phyloP scores from a whole-genome alignment of 352 stramenopile genomes.

The Globisporangium cylindrosporum region DNA sequence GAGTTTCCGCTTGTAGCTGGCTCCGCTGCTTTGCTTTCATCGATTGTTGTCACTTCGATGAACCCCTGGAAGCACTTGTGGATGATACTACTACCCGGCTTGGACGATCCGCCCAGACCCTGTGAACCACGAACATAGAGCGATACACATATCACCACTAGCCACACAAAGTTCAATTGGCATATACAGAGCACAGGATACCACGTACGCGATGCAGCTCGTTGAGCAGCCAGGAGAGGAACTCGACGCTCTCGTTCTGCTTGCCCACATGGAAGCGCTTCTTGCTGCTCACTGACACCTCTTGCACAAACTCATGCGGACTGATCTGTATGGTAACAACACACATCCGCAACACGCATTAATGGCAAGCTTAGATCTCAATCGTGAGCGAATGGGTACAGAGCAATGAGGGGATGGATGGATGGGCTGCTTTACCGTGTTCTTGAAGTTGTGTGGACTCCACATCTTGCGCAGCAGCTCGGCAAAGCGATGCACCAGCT shows the following conservation, averaged over 20 bases:
- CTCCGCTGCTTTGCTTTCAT: conserved; percentile 42
- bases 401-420: background rate
- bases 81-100: conserved; percentile 90
- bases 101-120: conserved; percentile 81
- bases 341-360: background rate
- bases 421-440: conserved; percentile 60
- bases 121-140: conserved; percentile 16
- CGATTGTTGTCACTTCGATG: conserved; percentile 90
- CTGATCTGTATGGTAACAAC: conserved; percentile 53
- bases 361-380: background rate
- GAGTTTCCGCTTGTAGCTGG: conserved; percentile 40
- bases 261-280: conserved; percentile 95
- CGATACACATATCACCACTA: background rate
- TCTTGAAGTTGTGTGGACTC: conserved; percentile 98
- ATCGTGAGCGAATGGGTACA: background rate
- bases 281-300: conserved; percentile 93
- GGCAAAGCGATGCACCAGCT: conserved; percentile 91
- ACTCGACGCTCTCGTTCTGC: conserved; percentile 94
- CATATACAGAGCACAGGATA: background rate
- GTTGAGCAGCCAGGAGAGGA: conserved; percentile 96
- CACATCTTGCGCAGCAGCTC: conserved; percentile 98
- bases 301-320: conserved; percentile 97
- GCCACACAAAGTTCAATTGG: background rate
- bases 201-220: conserved; percentile 85
- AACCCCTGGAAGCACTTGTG: conserved; percentile 96